Conservation (phyloP, 1,284 basidiomycete genomes). For the Coniferiporia weirii region DNA sequence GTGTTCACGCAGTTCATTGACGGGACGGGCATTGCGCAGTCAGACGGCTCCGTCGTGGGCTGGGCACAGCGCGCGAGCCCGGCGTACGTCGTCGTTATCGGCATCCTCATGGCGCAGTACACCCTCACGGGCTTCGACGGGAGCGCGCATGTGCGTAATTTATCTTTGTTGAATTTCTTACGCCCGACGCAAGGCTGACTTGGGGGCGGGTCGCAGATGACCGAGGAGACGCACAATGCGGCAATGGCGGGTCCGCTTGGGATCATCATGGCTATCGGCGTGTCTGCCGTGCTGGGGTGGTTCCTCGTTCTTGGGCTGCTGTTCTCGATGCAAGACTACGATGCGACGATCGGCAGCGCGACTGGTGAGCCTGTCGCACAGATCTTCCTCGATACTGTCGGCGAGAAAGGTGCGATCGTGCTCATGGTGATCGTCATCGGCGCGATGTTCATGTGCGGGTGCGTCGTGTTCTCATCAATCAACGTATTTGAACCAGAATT, state of each 20-base stretch:
- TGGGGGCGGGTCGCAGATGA: conserved; percentile 47
- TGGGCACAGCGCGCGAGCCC: conserved; percentile 65
- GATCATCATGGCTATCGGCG: conserved; percentile 69
- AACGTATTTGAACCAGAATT: not conserved
- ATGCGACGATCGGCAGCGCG: conserved; percentile 42
- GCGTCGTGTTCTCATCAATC: not conserved
- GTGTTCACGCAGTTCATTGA: conserved; percentile 71
- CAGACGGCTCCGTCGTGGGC: conserved; percentile 39
- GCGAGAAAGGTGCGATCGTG: conserved; percentile 63
- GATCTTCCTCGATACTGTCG: conserved; percentile 71
- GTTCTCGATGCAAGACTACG: conserved; percentile 71
- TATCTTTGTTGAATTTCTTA: conserved; percentile 1
- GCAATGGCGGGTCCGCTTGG: conserved; percentile 62
- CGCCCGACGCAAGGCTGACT: not conserved
- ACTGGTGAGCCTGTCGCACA: conserved; percentile 71
- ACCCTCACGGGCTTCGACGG: conserved; percentile 69
- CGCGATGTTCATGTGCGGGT: conserved; percentile 70
- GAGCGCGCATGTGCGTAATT: conserved; percentile 53
- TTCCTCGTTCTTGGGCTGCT: conserved; percentile 67
- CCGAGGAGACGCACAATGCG: conserved; percentile 73
- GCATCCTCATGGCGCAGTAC: conserved; percentile 68
- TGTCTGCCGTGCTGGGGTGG: conserved; percentile 68
- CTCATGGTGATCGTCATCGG: conserved; percentile 70
- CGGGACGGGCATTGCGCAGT: conserved; percentile 44
- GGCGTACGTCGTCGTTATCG: conserved; percentile 66